Evolutionary conservation across 371 early-diverging fungal genomes (phyloP), one percentile per base, ranked within the genome.

Genomic region (Syncephalis fuscata): DNA sequence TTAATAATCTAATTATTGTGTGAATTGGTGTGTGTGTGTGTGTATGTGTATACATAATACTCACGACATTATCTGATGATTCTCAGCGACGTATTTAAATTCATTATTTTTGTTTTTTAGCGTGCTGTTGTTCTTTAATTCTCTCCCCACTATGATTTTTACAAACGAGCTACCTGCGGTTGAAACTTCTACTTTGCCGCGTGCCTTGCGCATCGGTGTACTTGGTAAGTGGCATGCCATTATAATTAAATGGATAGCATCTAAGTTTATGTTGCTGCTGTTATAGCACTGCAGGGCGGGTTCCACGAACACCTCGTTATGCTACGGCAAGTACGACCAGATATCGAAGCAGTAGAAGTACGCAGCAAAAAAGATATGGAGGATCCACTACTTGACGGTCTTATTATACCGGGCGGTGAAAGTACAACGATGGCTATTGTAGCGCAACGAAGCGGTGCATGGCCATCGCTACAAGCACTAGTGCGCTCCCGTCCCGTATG

Each of bases 401-500:
- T 95, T 19, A 78, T 95, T 47, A 80, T 95, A 47, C 94, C 94
- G 1, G 96, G 96, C 27, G 96, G 96, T 25, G 96, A 95, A 57
- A 83, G 84, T 7, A 95, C 93, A 0, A 67, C 94, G 0, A 95
- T 95, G 69, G 80, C 89, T 2, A 60, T 91, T 41, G 75, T 91
- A 46, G 92, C 92, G 8, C 91, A 90, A 53, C 71, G 85, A 26
- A 76, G 74, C 26, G 78, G 78, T 7, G 64, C 88, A 53, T 57
- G 86, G 56, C 83, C 88, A 37, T 71, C 77, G 11, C 62, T 92
- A 39, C 71, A 79, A 43, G 65, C 65, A 21, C 91, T 78, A 70
- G 85, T 74, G 45, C 73, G 65, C 45, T 66, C 56, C 48, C 85
- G 75, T 65, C 92, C 76, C 46, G 79, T 86, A 16, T 94, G 92